phyloP scores from a whole-genome alignment of 2,329 filamentous ascomycete genomes.

The Nothopassalora personata region DNA sequence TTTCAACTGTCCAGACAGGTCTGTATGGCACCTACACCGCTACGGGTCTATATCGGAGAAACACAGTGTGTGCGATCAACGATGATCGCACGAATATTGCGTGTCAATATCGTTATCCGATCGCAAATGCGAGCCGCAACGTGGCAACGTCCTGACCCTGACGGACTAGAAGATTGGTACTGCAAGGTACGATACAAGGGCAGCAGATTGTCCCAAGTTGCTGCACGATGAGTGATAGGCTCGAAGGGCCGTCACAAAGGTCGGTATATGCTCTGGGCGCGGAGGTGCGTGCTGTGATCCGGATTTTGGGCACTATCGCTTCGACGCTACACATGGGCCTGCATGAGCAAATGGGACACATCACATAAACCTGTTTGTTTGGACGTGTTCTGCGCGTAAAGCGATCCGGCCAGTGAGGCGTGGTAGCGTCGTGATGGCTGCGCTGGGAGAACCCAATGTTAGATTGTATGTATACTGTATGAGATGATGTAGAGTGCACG shows the following conservation, averaged over 20 bases:
- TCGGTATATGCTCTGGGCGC: not conserved
- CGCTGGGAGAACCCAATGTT: too few relatives aligned
- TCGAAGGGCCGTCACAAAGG: not conserved
- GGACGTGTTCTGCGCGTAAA: not conserved
- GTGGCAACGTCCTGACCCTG: too few relatives aligned
- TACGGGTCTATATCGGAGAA: too few relatives aligned
- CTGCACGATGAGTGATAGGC: not conserved
- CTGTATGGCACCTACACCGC: too few relatives aligned
- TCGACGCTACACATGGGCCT: not conserved
- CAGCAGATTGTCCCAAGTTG: not conserved
- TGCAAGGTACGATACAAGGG: constrained; percentile 7
- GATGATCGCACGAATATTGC: too few relatives aligned
- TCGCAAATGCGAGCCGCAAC: too few relatives aligned
- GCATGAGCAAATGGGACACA: not conserved
- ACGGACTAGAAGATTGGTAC: not conserved
- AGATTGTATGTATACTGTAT: too few relatives aligned
- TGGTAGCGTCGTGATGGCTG: not conserved
- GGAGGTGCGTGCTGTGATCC: not conserved
- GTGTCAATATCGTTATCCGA: too few relatives aligned
- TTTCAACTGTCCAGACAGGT: too few relatives aligned
- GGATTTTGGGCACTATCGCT: not conserved
- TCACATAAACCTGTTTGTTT: not conserved
- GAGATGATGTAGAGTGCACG: too few relatives aligned
- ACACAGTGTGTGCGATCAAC: too few relatives aligned
- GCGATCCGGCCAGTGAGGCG: not conserved